Evolutionary conservation across 73 alveolate genomes (phyloP).

Genomic region (Tetrahymena elliotti): DNA sequence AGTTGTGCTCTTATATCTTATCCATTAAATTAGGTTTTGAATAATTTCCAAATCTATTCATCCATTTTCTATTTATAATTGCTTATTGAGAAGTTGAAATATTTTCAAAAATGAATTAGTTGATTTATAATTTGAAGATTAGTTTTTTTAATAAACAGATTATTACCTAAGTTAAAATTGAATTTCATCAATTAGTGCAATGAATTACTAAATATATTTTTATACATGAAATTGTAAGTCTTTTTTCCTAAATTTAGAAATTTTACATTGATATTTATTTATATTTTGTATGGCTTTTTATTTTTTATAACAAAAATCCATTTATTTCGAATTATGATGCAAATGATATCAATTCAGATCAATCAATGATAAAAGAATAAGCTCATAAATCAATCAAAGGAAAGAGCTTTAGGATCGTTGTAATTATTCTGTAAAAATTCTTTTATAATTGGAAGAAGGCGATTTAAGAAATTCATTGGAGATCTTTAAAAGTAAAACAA

Average conservation of each 20-base stretch:
- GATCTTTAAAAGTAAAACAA: neutral
- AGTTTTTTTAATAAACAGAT: too few relatives aligned
- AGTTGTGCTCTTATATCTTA: too few relatives aligned
- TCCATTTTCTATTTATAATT: too few relatives aligned
- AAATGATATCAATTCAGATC: neutral
- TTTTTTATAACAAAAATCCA: neutral
- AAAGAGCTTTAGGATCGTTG: neutral
- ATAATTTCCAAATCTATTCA: too few relatives aligned
- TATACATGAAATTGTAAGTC: neutral
- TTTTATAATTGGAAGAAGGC: neutral
- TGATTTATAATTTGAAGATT: too few relatives aligned
- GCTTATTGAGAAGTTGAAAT: too few relatives aligned
- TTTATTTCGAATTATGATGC: neutral
- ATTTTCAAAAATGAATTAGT: too few relatives aligned
- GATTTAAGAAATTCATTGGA: neutral
- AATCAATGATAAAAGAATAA: neutral
- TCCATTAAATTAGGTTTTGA: too few relatives aligned
- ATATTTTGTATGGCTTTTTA: neutral
- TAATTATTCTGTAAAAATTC: neutral
- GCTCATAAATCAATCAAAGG: neutral
- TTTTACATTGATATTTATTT: neutral
- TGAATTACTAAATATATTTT: too few relatives aligned
- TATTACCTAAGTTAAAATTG: neutral
- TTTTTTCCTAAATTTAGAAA: neutral
- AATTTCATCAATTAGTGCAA: neutral